A percentile compares a stretch with the other conserved stretches of the same genome.
Conservation (phyloP, 2,329 filamentous ascomycete species). For the Blastomyces emzantsi region DNA sequence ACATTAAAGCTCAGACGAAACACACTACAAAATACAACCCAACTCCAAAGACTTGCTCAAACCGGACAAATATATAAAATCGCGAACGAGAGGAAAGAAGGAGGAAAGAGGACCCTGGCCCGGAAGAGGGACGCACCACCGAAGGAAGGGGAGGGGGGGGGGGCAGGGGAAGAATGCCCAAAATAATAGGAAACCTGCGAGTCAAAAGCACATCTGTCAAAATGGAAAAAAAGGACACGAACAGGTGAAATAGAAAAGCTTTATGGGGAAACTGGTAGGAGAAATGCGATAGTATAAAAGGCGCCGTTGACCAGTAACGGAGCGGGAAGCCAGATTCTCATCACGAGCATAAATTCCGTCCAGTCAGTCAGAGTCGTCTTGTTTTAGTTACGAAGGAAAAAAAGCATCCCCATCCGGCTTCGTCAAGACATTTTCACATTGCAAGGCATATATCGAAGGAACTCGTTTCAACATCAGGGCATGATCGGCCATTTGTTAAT, state of each 20-base stretch:
- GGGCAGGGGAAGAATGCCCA: not conserved
- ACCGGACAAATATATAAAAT: not conserved
- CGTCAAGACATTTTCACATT: not conserved
- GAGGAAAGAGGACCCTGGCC: not conserved
- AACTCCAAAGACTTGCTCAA: constrained; percentile 1
- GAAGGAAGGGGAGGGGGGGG: not conserved
- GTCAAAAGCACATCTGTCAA: not conserved
- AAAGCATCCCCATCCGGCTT: not conserved
- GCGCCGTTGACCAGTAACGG: not conserved
- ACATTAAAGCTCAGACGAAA: not conserved
- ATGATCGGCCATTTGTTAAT: constrained; percentile 20
- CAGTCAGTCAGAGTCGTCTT: not conserved
- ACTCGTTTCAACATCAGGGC: not conserved
- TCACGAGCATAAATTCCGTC: not conserved
- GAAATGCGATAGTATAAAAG: constrained; percentile 1
- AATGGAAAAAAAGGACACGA: not conserved
- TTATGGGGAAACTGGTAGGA: not conserved
- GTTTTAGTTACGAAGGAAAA: not conserved
- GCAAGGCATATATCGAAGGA: not conserved
- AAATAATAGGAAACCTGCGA: not conserved
- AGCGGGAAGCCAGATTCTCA: not conserved
- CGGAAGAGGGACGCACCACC: not conserved
- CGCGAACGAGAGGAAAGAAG: not conserved
- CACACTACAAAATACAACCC: not conserved
- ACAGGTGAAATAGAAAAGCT: not conserved